Conservation (phyloP, 1,139 yeast species). For the Blastobotrys illinoisensis region DNA sequence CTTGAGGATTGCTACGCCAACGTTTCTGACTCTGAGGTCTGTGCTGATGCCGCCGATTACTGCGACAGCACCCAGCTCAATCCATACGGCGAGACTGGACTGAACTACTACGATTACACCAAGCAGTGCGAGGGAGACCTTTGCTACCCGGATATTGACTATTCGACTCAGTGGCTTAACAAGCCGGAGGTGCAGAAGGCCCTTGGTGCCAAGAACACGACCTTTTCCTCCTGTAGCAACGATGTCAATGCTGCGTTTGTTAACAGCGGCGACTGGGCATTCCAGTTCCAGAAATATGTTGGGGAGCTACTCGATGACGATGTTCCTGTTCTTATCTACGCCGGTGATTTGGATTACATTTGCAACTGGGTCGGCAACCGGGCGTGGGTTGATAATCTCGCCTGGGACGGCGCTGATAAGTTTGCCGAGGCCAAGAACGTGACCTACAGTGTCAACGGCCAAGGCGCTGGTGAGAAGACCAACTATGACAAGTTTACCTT, state of each 20-base stretch:
- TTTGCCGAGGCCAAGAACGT: constrained; percentile 28
- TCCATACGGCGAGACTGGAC: constrained; percentile 53
- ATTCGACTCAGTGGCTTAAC: constrained; percentile 65
- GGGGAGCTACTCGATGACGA: constrained; percentile 49
- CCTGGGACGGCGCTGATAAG: constrained; percentile 44
- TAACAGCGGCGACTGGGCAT: constrained; percentile 63
- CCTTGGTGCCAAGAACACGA: constrained; percentile 86
- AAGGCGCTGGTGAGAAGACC: constrained; percentile 37
- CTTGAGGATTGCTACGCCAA: not conserved
- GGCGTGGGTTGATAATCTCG: constrained; percentile 68
- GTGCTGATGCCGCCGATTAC: not conserved
- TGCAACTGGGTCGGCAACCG: constrained; percentile 87
- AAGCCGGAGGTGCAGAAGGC: constrained; percentile 64
- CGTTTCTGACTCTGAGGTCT: not conserved
- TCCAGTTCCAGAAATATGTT: constrained; percentile 60
- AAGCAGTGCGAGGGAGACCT: constrained; percentile 53
- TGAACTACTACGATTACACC: constrained; percentile 67
- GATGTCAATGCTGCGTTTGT: constrained; percentile 49
- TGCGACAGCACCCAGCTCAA: constrained; percentile 17
- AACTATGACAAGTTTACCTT: constrained; percentile 50
- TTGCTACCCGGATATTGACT: constrained; percentile 70
- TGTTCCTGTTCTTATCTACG: constrained; percentile 72
- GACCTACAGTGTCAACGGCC: constrained; percentile 38
- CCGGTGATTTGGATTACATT: constrained; percentile 86
- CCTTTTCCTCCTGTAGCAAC: constrained; percentile 71